Evolutionary conservation across 352 stramenopile species (phyloP), one percentile per base, ranked within the genome.

Genomic region (Phytophthora colocasiae): DNA sequence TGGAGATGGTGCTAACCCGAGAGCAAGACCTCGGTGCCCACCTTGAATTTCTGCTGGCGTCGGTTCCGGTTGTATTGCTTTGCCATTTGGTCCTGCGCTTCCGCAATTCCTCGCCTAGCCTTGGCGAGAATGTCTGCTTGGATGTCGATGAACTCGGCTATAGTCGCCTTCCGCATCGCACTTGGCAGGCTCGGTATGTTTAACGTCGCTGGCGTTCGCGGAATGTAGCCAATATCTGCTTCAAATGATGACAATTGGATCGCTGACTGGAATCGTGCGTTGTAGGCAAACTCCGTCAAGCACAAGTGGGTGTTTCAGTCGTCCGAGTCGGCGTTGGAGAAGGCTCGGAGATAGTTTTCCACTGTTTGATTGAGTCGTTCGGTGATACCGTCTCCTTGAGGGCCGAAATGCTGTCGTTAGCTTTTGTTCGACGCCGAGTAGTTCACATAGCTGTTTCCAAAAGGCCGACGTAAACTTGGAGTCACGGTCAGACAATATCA

Each of bases 211-310:
- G 32, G 49, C 1, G 44, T 58, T 2, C 32, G 15, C 19, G 63
- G 48, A 10, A 49, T 1, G 11, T 60, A 63, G 2, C 66, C 66
- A 2, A 63, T 10, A 12, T 73, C 59, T 12, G 61, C 59, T 31
- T 53, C 46, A 19, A 73, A 69, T 3, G 66, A 52, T 3, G 58
- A 17, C 54, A 73, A 63, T 7, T 6, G 9, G n/a, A 69, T 63
- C 0, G 65, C 63, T 6, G 24, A 7, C 19, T 73, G 51, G 24
- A 40, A 64, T 4, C 47, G 8, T 0, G 46, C 56, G 19, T 63
- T 73, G 26, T 64, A 65, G 0, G 58, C 43, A 27, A 73, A 64
- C 19, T 59, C 58, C 12, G 65, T 51, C 0, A 65, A 26, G 1
- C 4, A 40, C 1, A 60, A 38, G 22, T 50, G 57, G 1, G 24